Base-by-base conservation (phyloP, 2,329 filamentous ascomycete genomes). In the Elsinoe necatrix region DNA sequence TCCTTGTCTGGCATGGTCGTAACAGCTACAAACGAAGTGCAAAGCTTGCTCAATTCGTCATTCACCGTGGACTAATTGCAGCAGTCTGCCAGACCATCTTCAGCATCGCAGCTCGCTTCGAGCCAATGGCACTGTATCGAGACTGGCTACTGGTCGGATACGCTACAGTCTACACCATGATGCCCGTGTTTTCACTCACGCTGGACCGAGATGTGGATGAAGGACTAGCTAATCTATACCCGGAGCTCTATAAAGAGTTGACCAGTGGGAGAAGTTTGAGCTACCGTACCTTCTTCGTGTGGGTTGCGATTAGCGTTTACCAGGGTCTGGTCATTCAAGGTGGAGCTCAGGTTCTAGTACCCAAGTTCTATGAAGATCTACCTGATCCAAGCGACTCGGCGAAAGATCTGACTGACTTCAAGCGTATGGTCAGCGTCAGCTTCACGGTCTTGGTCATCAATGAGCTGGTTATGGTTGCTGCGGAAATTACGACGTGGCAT, bases 101-200 rank as follows among this genome's bases (percentile, higher is more conserved):
- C 76, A 95, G 88, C 69, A 95, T 97, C 60, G 91, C 92, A 4
- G 86, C 89, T 58, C 82, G 86, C 59, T 96, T 96, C 68, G 89
- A 96, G 69, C 95, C 93, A 0, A 89, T 95, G 64, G 93, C 92
- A 27, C 76, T 98, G 7, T 98, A 97, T 77, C 89, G 85, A 72
- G 89, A 97, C 69, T 98, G 92, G 91, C 81, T 98, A 12, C 82
- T 98, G 61, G 93, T 98, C 11, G 93, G 93, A 48, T 98, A 98
- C 68, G 90, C 91, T 0, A 98, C 93, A 0, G 79, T 96, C 4
- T 98, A 98, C 74, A 98, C 93, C 14, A 95, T 95, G 69, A 80
- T 83, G 14, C 93, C 93, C 0, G 93, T 98, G 31, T 86, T 98
- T 68, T 95, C 88, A 0, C 83, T 98, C 5, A 91, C 97, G 1